A percentile compares a stretch with the other conserved stretches of the same genome.
phyloP scores from a whole-genome alignment of 441 rosid genomes.

The Breynia disticha region DNA sequence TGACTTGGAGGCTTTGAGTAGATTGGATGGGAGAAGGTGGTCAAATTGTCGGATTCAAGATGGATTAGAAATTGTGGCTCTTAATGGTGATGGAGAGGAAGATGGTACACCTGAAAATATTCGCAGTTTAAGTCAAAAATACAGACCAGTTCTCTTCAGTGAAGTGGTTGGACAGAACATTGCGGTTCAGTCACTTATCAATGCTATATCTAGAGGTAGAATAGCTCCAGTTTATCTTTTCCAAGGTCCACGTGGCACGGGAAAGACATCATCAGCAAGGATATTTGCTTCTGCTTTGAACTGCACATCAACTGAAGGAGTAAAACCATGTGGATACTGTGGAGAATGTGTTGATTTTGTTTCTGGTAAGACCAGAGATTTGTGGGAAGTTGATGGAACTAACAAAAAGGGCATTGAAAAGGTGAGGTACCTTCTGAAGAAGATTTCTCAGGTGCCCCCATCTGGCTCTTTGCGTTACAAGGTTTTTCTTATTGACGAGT shows the following conservation, averaged over 20 bases:
- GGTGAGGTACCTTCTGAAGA: slow-evolving; percentile 52
- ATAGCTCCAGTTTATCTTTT: slow-evolving; percentile 91
- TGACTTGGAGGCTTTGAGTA: slow-evolving; percentile 91
- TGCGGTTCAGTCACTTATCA: slow-evolving; percentile 76
- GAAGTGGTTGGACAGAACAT: slow-evolving; percentile 89
- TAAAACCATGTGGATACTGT: slow-evolving; percentile 86
- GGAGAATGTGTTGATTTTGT: slow-evolving; percentile 62
- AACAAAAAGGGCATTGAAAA: slow-evolving; percentile 63
- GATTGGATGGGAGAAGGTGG: slow-evolving; percentile 98
- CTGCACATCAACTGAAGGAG: slow-evolving; percentile 53
- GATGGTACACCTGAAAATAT: slow-evolving; percentile 54
- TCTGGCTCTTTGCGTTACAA: slow-evolving; percentile 39
- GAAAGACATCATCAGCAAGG: slow-evolving; percentile 84
- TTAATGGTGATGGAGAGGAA: slow-evolving; percentile 58
- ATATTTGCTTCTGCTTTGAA: slow-evolving; percentile 85
- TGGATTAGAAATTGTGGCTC: slow-evolving; percentile 54
- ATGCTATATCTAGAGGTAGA: slow-evolving; percentile 68
- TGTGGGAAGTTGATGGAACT: slow-evolving; percentile 82
- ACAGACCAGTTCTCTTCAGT: slow-evolving; percentile 74
- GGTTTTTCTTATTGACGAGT: slow-evolving; percentile 80
- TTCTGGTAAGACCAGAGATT: slow-evolving; percentile 57
- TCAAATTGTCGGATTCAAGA: slow-evolving; percentile 88
- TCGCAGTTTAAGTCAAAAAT: slow-evolving; percentile 81
- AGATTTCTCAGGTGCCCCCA: slow-evolving; percentile 42
- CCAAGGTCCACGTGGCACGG: slow-evolving; percentile 97